phyloP scores from a whole-genome alignment of 2,329 filamentous ascomycete species.

The Madurella fahalii region DNA sequence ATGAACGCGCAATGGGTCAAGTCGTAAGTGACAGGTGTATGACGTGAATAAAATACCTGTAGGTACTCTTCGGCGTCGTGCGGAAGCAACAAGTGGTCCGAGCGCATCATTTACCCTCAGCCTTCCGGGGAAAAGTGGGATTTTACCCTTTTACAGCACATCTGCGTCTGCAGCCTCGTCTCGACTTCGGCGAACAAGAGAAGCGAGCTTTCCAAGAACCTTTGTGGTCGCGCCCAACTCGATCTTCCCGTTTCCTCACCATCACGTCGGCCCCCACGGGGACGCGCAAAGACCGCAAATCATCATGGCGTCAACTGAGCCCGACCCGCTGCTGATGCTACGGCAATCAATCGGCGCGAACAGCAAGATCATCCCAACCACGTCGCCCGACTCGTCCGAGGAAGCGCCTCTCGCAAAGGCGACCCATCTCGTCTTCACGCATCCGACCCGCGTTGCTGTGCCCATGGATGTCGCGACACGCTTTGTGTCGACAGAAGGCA shows the following conservation, averaged over 20 bases:
- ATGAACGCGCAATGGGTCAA: too few species aligned
- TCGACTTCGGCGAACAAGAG: neutral
- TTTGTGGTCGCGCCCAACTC: neutral
- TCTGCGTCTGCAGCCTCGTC: constrained; percentile 5
- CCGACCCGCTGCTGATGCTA: constrained; percentile 78
- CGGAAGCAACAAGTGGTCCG: constrained; percentile 2
- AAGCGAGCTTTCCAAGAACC: neutral
- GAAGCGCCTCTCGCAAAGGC: constrained; percentile 68
- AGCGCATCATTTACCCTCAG: constrained; percentile 1
- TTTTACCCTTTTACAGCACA: neutral
- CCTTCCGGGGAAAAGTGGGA: constrained; percentile 7
- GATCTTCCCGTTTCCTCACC: too few species aligned
- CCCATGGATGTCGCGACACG: constrained; percentile 73
- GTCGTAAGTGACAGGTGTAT: too few species aligned
- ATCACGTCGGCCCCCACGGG: too few species aligned
- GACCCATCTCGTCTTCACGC: constrained; percentile 71
- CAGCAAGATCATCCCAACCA: constrained; percentile 68
- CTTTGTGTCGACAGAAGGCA: constrained; percentile 69
- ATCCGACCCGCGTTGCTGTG: constrained; percentile 57
- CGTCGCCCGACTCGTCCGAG: constrained; percentile 56
- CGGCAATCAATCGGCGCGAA: constrained; percentile 74
- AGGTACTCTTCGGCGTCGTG: too few species aligned
- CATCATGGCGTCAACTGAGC: constrained; percentile 55
- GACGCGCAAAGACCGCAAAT: too few species aligned
- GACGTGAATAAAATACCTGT: too few species aligned